Conservation (phyloP, 2,329 filamentous ascomycete species). For the Fusarium sterilihyphosum region DNA sequence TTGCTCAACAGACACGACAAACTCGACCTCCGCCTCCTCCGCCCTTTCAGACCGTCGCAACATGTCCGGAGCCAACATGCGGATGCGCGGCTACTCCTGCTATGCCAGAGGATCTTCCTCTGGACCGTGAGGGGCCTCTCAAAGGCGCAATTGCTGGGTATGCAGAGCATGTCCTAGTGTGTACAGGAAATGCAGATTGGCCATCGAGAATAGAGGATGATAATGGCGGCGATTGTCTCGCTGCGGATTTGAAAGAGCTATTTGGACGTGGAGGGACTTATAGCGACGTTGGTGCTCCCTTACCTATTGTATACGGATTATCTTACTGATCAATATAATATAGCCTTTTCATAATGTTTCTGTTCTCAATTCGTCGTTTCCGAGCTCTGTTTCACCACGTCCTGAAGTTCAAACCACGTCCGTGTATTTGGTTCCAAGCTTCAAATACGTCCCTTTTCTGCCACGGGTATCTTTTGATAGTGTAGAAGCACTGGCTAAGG, state of each 20-base stretch:
- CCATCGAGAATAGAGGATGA: constrained; percentile 86
- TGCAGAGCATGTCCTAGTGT: constrained; percentile 83
- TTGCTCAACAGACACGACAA: constrained; percentile 28
- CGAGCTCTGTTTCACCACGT: constrained; percentile 61
- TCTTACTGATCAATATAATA: constrained; percentile 54
- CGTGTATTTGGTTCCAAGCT: constrained; percentile 82
- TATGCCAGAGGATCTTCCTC: constrained; percentile 74
- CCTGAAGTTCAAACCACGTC: constrained; percentile 65
- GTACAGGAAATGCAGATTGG: constrained; percentile 85
- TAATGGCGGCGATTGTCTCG: constrained; percentile 71
- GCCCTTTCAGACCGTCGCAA: constrained; percentile 57
- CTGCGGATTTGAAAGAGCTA: constrained; percentile 76
- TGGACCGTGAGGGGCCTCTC: constrained; percentile 76
- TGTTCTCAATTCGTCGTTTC: constrained; percentile 80
- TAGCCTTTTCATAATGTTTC: constrained; percentile 87
- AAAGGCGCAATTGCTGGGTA: constrained; percentile 83
- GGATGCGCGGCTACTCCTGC: constrained; percentile 73
- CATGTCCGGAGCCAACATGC: constrained; percentile 82
- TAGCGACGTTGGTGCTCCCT: constrained; percentile 65
- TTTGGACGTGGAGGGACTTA: constrained; percentile 73
- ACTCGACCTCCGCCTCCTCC: constrained; percentile 35
- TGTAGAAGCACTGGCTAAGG: constrained; percentile 68
- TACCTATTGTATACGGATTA: background rate
- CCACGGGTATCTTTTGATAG: constrained; percentile 68
- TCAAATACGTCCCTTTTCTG: constrained; percentile 80